Percentiles rank a stretch among this genome's conserved stretches.
phyloP scores from a whole-genome alignment of 495 filamentous ascomycete genomes.

The Penicillium coprophilum region DNA sequence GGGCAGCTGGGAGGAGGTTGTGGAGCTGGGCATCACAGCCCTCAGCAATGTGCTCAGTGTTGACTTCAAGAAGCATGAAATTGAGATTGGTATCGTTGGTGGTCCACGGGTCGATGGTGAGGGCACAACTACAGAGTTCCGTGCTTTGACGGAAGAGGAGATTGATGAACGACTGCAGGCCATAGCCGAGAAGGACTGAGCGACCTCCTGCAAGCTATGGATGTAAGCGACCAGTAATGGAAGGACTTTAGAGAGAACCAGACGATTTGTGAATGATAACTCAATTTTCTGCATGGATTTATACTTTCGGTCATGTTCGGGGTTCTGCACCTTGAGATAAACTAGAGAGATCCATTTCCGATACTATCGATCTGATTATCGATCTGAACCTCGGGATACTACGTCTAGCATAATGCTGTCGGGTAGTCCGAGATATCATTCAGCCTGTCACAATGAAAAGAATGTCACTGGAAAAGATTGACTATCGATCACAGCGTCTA shows the following conservation, averaged over 20 bases:
- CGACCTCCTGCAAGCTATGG: constrained; percentile 9
- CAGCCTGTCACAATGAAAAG: background rate
- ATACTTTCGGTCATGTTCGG: constrained; percentile 22
- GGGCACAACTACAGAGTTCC: constrained; percentile 73
- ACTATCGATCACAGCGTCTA: constrained; percentile 2
- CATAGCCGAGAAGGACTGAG: constrained; percentile 95
- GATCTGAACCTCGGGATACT: background rate
- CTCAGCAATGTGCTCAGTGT: constrained; percentile 95
- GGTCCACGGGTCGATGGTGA: constrained; percentile 75
- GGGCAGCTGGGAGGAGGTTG: constrained; percentile 95
- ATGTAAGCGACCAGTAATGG: constrained; percentile 11
- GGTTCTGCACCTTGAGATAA: background rate
- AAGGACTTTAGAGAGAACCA: constrained; percentile 8
- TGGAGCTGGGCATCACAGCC: constrained; percentile 91
- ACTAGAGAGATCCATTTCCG: background rate
- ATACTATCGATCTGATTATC: background rate
- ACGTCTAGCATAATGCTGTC: background rate
- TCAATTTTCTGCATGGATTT: constrained; percentile 18
- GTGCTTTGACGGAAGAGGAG: constrained; percentile 91
- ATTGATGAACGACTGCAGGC: constrained; percentile 97
- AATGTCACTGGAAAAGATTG: background rate
- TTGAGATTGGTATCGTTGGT: constrained; percentile 96
- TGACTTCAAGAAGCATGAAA: constrained; percentile 98
- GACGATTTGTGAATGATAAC: constrained; percentile 25
- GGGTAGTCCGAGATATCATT: background rate